Conservation (phyloP, 2,329 filamentous ascomycete genomes). For the Penicillium frequentans region DNA sequence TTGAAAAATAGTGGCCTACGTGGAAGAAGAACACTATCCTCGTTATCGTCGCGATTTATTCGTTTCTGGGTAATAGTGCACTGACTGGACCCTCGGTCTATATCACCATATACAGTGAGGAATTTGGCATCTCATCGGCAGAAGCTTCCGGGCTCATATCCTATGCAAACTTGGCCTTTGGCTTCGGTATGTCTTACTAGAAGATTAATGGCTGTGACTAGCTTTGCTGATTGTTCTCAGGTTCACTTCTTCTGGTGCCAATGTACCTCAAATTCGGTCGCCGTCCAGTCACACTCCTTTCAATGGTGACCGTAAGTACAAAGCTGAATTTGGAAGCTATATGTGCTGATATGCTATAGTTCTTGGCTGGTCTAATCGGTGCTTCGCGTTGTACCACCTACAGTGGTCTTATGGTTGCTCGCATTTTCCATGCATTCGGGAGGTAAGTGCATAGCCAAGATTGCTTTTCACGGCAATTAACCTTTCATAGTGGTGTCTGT, state of each 20-base stretch:
- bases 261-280: conserved; percentile 55
- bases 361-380: conserved; percentile 44
- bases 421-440: conserved; percentile 45
- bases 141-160: conserved; percentile 58
- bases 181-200: conserved; percentile 46
- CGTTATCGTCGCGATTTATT: conserved; percentile 55
- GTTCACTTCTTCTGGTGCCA: conserved; percentile 57
- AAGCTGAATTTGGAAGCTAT: background rate
- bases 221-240: conserved; percentile 17
- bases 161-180: conserved; percentile 62
- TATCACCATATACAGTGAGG: conserved; percentile 54
- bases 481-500: conserved; percentile 38
- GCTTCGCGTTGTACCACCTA: conserved; percentile 43
- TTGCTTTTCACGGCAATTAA: no score
- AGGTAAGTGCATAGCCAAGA: conserved; percentile 10
- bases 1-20: conserved; percentile 48
- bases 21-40: conserved; percentile 60
- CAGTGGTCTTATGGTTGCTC: conserved; percentile 42
- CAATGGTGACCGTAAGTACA: conserved; percentile 37
- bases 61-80: conserved; percentile 59
- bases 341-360: conserved; percentile 21
- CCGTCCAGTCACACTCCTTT: conserved; percentile 45
- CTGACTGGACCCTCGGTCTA: conserved; percentile 60
- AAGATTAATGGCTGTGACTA: background rate
- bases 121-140: conserved; percentile 53